Evolutionary conservation across 805 yeast genomes (phyloP).

Genomic region (Grigorovia humatica): DNA sequence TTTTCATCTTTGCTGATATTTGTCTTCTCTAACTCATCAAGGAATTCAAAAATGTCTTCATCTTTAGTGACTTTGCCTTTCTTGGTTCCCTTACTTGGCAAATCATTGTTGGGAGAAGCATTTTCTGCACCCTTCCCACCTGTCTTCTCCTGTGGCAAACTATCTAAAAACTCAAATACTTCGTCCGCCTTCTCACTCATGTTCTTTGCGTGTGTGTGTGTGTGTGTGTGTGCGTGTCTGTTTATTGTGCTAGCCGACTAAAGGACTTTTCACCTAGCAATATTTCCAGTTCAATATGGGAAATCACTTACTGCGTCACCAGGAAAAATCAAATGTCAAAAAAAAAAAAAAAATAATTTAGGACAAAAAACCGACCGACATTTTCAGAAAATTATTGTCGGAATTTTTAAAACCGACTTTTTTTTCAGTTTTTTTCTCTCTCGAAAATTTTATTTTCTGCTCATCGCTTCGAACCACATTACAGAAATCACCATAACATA

Average conservation of each 20-base stretch:
- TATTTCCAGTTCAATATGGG: too few relatives aligned
- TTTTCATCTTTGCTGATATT: constrained; percentile 28
- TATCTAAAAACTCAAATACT: constrained; percentile 69
- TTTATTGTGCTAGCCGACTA: too few relatives aligned
- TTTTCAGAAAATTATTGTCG: too few relatives aligned
- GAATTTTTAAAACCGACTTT: too few relatives aligned
- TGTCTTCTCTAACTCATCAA: constrained; percentile 62
- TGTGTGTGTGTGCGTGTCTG: not conserved
- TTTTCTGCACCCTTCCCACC: constrained; percentile 27
- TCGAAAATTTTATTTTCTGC: not conserved
- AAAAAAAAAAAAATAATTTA: too few relatives aligned
- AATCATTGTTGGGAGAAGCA: constrained; percentile 18
- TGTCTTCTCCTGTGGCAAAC: constrained; percentile 49
- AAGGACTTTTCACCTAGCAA: too few relatives aligned
- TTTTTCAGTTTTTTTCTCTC: too few relatives aligned
- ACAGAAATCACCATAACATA: not conserved
- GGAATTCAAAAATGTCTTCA: constrained; percentile 34
- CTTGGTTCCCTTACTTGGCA: constrained; percentile 2
- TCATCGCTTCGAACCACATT: not conserved
- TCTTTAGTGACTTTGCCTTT: constrained; percentile 17
- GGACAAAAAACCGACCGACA: too few relatives aligned
- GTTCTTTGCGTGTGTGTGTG: not conserved
- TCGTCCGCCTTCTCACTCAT: constrained; percentile 48
- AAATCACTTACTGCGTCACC: too few relatives aligned
- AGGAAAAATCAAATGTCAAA: too few relatives aligned